Base-by-base conservation (phyloP, 495 filamentous ascomycete species). In the Hyaloscypha hepaticicola region DNA sequence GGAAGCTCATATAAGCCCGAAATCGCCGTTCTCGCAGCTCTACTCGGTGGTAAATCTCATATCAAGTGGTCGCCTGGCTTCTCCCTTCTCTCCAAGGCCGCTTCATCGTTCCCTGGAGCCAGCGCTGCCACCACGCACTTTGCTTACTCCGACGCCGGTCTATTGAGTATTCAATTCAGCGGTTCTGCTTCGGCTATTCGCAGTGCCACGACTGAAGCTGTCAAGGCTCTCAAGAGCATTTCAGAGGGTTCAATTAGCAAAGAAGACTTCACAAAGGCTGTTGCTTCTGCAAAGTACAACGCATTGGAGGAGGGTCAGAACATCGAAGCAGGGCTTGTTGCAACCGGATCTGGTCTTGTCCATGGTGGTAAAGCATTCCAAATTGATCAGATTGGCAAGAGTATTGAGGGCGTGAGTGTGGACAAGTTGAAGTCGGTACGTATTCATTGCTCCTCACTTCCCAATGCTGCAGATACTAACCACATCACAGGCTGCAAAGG, bases 11-110 rank as follows among this genome's bases (percentile, higher is more conserved):
- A 88, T 83, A 93, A 96, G 82, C 89, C 94, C 63, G 96, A 97
- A 81, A 85, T 89, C 70, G 85, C 87, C 62, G 92, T 99, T 65
- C 87, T 99, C 26, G 86, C 91, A 64, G 88, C 92, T 56, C 87
- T 99, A 7, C 88, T 99, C 29, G 95, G 95, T 72, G 95, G 96
- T 49, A 79, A 93, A 76, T 88, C 92, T 65, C 87, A 79, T 76
- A 94, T 97, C 82, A 98, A 98, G 81, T 98, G 95, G 95, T 89
- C 89, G 27, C 82, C 92, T 60, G 96, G 95, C 60, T 97, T 96
- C 81, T 93, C 90, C 14, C 80, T 97, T 51, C 85, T 99, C 50
- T 83, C 88, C 62, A 91, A 96, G 80, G 90, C 88, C 49, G 82
- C 86, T 60, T 79, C 88, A 58, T 79, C 80, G 22, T 81, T 84